These are phyloP conservation scores for Fraxinus xanthoxyloides DNA, from an alignment of 305 asterid species.

Conservation along the genomic window DNA sequence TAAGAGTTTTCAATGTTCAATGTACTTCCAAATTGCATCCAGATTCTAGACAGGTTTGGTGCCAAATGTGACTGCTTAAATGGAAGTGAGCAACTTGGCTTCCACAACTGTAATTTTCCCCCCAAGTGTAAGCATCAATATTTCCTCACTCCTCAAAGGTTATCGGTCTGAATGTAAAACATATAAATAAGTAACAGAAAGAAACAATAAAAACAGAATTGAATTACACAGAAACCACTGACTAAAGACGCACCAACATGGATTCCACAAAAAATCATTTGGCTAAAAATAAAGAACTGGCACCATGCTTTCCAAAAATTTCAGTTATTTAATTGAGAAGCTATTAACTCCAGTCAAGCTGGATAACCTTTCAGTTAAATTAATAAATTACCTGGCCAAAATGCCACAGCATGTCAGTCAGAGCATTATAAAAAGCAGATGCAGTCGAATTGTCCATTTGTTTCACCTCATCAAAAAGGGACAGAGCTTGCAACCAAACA, in stretches of 20 bases:
- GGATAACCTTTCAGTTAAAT: not conserved
- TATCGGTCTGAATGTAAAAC: not conserved
- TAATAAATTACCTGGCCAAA: slow-evolving; percentile 75
- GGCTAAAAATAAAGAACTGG: not conserved
- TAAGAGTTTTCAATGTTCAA: not conserved
- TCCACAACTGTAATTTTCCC: not conserved
- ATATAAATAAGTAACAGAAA: not conserved
- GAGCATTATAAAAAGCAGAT: slow-evolving; percentile 91
- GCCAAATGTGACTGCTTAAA: not conserved
- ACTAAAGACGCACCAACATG: not conserved
- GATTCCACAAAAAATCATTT: not conserved
- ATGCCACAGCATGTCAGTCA: slow-evolving; percentile 97
- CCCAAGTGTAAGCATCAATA: not conserved
- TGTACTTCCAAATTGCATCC: not conserved
- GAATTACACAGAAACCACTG: not conserved
- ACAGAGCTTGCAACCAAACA: slow-evolving; percentile 76
- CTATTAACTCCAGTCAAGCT: not conserved
- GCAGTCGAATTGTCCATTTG: slow-evolving; percentile 90
- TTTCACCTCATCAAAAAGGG: slow-evolving; percentile 83
- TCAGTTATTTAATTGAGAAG: not conserved
- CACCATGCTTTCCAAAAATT: not conserved
- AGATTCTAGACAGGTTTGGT: not conserved
- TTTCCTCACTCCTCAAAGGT: not conserved
- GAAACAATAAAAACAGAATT: not conserved
- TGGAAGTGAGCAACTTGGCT: not conserved